Conservation (phyloP, 2,329 filamentous ascomycete genomes). For the Dactylellina leptospora region DNA sequence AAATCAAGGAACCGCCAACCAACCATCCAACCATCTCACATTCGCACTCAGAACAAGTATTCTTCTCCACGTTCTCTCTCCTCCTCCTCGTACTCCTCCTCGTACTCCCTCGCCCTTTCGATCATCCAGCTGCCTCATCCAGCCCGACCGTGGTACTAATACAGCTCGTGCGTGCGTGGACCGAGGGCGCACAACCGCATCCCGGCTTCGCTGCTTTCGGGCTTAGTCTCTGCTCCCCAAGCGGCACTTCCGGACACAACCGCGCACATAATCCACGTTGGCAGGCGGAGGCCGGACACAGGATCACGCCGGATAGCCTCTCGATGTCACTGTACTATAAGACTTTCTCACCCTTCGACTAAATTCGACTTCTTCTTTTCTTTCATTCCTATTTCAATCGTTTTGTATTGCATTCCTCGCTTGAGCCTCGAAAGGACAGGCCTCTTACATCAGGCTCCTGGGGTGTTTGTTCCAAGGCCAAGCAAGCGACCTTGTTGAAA, state of each 20-base stretch:
- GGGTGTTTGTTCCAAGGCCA: slow-evolving; percentile 8
- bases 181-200: background rate
- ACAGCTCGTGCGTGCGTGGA: background rate
- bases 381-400: too few species aligned
- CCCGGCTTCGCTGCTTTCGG: slow-evolving; percentile 10
- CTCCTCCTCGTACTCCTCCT: background rate
- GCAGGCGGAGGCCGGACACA: too few species aligned
- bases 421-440: too few species aligned
- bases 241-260: slow-evolving; percentile 43
- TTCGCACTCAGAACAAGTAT: background rate
- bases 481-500: slow-evolving; percentile 19
- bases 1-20: background rate
- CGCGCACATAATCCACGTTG: too few species aligned
- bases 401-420: too few species aligned
- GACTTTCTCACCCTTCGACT: too few species aligned
- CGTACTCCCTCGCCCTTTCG: background rate
- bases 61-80: background rate
- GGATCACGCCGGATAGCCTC: too few species aligned
- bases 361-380: too few species aligned
- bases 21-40: background rate
- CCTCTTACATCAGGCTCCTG: too few species aligned
- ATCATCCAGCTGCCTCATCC: background rate
- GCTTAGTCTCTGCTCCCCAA: background rate
- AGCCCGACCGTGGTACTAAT: background rate
- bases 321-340: too few species aligned